Evolutionary conservation across 1,284 basidiomycete genomes (phyloP), one percentile per base, ranked within the genome.

Genomic region (Trametes sp.): DNA sequence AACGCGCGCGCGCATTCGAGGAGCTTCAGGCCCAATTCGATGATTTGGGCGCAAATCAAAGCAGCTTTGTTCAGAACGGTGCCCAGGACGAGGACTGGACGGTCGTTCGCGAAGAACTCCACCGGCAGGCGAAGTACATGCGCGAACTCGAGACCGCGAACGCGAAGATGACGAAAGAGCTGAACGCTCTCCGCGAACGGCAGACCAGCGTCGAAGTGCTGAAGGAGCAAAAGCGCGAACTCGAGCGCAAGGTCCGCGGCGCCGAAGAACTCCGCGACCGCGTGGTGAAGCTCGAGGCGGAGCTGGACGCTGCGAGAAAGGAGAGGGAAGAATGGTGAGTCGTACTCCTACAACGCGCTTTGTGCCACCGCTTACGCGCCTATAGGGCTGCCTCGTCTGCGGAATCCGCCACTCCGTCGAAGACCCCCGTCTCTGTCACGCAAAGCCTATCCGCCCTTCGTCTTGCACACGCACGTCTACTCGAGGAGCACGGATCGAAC

Each of bases 191-290:
- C 26, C 80, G 84, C 52, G 84, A 85, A 58, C 78, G 84, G 5
- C 80, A 88, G 42, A 76, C 81, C 2, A 88, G 85, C 67, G 75
- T 90, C 8, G 90, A 92, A 66, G 86, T 94, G 0, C 72, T 94
- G 46, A 81, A 84, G 53, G 93, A 94, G 72, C 88, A 93, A 75
- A 93, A 92, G 67, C 80, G 87, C 14, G 80, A 82, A 0, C 74
- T 94, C 45, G 87, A 93, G 71, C 74, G 77, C 21, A 89, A 85
- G 68, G 73, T 89, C 7, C 72, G 71, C 14, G 78, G 77, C 1
- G 75, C 85, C 38, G 88, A 91, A 10, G 82, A 83, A 38, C 72
- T 92, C 58, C 79, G 88, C 16, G 82, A 84, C 66, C 80, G 81
- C 68, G 81, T 89, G 0, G 83, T 84, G 2, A 77, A 77, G 49